A percentile compares a stretch with the other conserved stretches of the same genome.
Conservation (phyloP, 1,139 yeast genomes). For the Hanseniaspora uvarum region DNA sequence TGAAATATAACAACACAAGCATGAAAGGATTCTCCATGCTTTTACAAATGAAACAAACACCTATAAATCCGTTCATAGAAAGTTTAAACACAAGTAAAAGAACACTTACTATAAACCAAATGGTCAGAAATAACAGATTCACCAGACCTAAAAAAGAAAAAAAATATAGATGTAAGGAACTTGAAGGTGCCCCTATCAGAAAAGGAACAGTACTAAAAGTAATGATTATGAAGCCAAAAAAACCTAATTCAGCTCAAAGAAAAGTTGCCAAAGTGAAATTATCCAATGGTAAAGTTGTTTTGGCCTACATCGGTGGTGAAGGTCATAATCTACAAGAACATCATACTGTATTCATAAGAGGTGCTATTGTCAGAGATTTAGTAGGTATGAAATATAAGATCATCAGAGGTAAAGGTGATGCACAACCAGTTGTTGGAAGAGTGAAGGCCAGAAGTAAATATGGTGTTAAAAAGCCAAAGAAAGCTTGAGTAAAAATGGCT, state of each 20-base stretch:
- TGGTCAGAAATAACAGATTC: slow-evolving; percentile 7
- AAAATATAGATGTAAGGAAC: slow-evolving; percentile 64
- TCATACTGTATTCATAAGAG: slow-evolving; percentile 88
- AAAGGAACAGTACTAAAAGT: slow-evolving; percentile 93
- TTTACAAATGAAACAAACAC: background rate
- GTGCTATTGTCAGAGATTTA: slow-evolving; percentile 95
- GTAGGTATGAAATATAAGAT: slow-evolving; percentile 96
- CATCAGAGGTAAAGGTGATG: slow-evolving; percentile 87
- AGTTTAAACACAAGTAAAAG: background rate
- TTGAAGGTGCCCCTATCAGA: slow-evolving; percentile 69
- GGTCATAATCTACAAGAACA: slow-evolving; percentile 99
- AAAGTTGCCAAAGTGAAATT: slow-evolving; percentile 93
- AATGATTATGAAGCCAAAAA: slow-evolving; percentile 90
- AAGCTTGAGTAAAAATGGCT: too few relatives aligned
- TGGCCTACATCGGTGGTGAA: slow-evolving; percentile 96
- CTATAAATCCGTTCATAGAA: background rate
- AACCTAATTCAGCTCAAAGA: slow-evolving; percentile 96
- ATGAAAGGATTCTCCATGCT: background rate
- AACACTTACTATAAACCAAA: slow-evolving; percentile 10
- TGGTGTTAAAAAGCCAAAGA: slow-evolving; percentile 80
- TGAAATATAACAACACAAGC: background rate
- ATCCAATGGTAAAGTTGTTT: slow-evolving; percentile 76
- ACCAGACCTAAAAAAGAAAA: slow-evolving; percentile 39
- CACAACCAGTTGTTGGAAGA: slow-evolving; percentile 91
- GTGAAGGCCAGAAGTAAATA: slow-evolving; percentile 82